Evolutionary conservation across 495 filamentous ascomycete genomes (phyloP), one percentile per base, ranked within the genome.

Genomic region (Stereocaulon alpinum): DNA sequence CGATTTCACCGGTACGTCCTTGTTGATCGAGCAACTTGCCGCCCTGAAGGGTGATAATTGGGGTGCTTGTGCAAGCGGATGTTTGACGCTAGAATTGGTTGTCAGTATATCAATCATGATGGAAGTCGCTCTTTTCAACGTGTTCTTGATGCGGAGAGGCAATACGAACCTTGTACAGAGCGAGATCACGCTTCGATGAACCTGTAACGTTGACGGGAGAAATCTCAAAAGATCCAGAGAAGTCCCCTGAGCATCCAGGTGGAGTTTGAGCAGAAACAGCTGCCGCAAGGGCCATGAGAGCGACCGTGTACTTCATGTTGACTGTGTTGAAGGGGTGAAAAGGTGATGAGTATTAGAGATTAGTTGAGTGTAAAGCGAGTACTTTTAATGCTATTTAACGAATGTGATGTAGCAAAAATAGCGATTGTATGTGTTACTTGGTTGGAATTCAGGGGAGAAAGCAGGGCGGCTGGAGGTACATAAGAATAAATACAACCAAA

Each of bases 1-100:
- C 87, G 58, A 91, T 85, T 72, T 87, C 85, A 37, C 87, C 87
- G 44, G 74, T 86, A 51, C 87, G 82, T 18, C 72, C 75, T 11
- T 76, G 59, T 40, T 69, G 62, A 60, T 90, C 87, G 0, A 66
- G 76, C 15, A 88, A 76, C 20, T 84, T 67, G 49, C 84, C 83
- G 56, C 80, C 73, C 29, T 70, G 55, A 42, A 90, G 78, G 10
- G 69, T 73, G 43, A 83, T 63, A 34, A 50, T 43, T 30, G 58
- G 56, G 22, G 58, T 42, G 27, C 54, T 30, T 17, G 49, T 42
- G 57, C 57, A 60, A 41, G 61, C 34, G 7, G 5, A 2, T 3
- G 45, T 22, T 55, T 60, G 56, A 10, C 56, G 61, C 61, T 63
- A 5, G 7, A 9, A 43, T 54, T 20, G 55, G 0, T 24, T 14